These are phyloP conservation scores for Parasitella parasitica DNA, from an alignment of 371 early-diverging fungal species.

Conservation along the genomic window DNA sequence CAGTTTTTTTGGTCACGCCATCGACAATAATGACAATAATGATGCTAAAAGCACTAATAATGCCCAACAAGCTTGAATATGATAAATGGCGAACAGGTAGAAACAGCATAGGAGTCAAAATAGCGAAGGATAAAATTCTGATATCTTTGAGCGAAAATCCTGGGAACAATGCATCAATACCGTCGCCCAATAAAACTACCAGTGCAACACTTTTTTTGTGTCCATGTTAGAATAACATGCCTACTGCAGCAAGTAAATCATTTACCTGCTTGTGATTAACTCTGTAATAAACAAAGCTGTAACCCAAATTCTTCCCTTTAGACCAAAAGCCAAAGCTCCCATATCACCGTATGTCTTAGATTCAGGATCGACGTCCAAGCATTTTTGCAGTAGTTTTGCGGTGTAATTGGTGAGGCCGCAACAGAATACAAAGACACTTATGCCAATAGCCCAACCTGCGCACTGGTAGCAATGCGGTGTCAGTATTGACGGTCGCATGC, in stretches of 20 bases:
- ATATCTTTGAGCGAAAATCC: constrained; percentile 23
- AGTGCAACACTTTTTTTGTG: constrained; percentile 33
- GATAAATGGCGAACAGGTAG: constrained; percentile 52
- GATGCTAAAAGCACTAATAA: constrained; percentile 46
- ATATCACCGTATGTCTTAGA: constrained; percentile 69
- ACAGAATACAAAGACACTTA: constrained; percentile 55
- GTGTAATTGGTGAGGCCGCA: constrained; percentile 61
- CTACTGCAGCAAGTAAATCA: background rate
- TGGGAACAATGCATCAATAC: constrained; percentile 38
- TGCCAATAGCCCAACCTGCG: constrained; percentile 66
- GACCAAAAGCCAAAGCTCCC: constrained; percentile 67
- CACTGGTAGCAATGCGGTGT: constrained; percentile 22
- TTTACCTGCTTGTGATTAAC: constrained; percentile 59
- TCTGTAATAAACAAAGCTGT: constrained; percentile 63
- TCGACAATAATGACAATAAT: constrained; percentile 45
- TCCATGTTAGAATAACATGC: constrained; percentile 3
- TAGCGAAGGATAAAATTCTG: constrained; percentile 33
- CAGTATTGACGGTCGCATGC: no score
- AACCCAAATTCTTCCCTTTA: constrained; percentile 48
- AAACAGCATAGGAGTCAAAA: constrained; percentile 47
- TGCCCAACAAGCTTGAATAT: constrained; percentile 54
- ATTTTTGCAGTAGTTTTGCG: constrained; percentile 63
- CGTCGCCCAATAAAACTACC: constrained; percentile 44
- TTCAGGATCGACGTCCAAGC: constrained; percentile 50
- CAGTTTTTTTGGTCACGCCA: constrained; percentile 43